Conservation (phyloP, 2,329 filamentous ascomycete genomes). For the Sclerotinia spermophila region DNA sequence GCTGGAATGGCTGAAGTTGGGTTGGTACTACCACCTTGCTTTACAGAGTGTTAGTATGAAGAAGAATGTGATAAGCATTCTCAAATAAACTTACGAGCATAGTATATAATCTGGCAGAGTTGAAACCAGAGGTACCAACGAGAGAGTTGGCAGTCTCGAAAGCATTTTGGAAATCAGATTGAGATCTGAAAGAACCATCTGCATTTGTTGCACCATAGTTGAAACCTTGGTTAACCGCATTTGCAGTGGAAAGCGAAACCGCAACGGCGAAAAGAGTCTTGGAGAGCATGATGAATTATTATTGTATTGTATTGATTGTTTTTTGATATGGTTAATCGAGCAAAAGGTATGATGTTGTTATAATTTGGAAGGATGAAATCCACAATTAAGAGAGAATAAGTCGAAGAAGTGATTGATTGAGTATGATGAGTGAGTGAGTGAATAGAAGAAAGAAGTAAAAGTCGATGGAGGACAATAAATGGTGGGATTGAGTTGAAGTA, state of each 20-base stretch:
- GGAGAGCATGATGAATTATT: constrained; percentile 30
- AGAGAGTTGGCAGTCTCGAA: constrained; percentile 65
- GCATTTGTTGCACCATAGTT: constrained; percentile 65
- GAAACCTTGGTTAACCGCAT: constrained; percentile 54
- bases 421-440: neutral
- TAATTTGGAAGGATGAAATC: neutral
- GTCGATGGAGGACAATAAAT: neutral
- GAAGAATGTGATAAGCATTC: neutral
- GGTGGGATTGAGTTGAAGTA: neutral
- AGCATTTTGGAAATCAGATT: constrained; percentile 64
- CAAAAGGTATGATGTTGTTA: neutral
- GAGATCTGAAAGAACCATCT: constrained; percentile 55
- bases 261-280: constrained; percentile 30
- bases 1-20: constrained; percentile 74
- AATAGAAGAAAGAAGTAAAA: neutral
- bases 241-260: constrained; percentile 35
- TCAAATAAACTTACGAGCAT: constrained; percentile 44
- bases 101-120: constrained; percentile 69
- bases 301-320: constrained; percentile 19
- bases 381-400: constrained; percentile 7
- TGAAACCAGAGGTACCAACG: constrained; percentile 62
- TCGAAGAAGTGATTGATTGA: neutral
- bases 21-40: constrained; percentile 61
- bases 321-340: constrained; percentile 13
- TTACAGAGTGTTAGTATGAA: constrained; percentile 28